Evolutionary conservation across 1,139 yeast genomes (phyloP).

Genomic region (Insectozyma bohioensis): DNA sequence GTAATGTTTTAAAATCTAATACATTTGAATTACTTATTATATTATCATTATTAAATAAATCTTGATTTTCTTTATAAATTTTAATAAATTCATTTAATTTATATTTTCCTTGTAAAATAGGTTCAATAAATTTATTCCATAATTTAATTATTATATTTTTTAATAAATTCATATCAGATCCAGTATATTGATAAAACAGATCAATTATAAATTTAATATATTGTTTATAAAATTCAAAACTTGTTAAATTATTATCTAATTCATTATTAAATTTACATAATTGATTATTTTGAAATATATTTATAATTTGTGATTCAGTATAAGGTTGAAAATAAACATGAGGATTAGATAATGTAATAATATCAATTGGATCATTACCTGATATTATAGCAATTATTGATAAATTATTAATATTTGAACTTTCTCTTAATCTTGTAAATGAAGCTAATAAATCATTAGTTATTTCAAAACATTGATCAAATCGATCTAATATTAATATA

Average conservation of each 20-base stretch:
- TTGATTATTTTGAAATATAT: constrained; percentile 32
- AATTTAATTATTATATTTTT: constrained; percentile 40
- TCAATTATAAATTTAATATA: constrained; percentile 53
- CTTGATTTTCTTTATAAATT: constrained; percentile 44
- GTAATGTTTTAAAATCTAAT: constrained; percentile 24
- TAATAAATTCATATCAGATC: constrained; percentile 49
- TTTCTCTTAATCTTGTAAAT: constrained; percentile 49
- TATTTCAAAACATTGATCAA: constrained; percentile 55
- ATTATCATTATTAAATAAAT: constrained; percentile 41
- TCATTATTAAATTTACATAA: constrained; percentile 27
- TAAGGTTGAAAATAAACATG: constrained; percentile 50
- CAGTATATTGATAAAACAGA: constrained; percentile 51
- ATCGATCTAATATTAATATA: constrained; percentile 56
- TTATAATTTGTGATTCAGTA: constrained; percentile 36
- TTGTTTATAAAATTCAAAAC: constrained; percentile 34
- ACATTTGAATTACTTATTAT: constrained; percentile 37
- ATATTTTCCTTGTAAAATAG: constrained; percentile 33
- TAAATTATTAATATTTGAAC: constrained; percentile 29
- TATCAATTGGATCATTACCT: constrained; percentile 46
- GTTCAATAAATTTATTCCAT: constrained; percentile 54
- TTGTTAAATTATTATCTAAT: constrained; percentile 23
- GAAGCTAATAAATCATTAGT: constrained; percentile 45
- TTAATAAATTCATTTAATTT: constrained; percentile 42
- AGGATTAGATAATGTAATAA: constrained; percentile 50
- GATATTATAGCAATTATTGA: constrained; percentile 33